Conservation (phyloP, 164 flowering plant species). For the Tetracentron sinense region DNA sequence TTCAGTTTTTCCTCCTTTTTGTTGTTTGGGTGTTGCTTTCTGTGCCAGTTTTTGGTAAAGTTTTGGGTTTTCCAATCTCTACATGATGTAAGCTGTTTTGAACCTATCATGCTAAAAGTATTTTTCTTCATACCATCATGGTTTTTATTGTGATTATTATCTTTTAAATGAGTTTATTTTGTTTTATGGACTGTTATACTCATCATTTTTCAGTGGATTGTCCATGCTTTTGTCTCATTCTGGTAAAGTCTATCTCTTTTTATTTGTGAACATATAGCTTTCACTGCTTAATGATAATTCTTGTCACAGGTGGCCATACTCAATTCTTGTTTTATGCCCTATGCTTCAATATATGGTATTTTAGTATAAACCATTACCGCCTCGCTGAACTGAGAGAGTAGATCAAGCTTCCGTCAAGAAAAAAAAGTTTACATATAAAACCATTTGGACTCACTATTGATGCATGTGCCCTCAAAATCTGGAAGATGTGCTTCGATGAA, state of each 20-base stretch:
- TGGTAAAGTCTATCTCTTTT: conserved; percentile 40
- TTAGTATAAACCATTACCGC: not conserved
- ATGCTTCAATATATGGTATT: conserved; percentile 56
- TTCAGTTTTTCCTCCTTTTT: not conserved
- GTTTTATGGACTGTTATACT: conserved; percentile 60
- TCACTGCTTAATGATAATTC: not conserved
- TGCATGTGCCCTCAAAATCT: not conserved
- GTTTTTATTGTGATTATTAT: too few species aligned
- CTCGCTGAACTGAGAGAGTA: not conserved
- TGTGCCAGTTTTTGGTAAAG: too few species aligned
- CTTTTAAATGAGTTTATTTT: too few species aligned
- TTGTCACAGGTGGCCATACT: conserved; percentile 53
- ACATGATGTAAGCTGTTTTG: not conserved
- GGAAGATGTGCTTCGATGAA: too few species aligned
- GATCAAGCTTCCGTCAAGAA: not conserved
- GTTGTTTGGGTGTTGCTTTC: not conserved
- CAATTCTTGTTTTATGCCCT: conserved; percentile 60
- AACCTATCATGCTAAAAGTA: too few species aligned
- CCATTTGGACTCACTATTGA: too few species aligned
- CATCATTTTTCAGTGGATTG: conserved; percentile 77
- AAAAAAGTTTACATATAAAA: too few species aligned
- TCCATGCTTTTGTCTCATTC: conserved; percentile 62
- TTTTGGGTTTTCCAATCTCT: not conserved
- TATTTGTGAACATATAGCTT: not conserved
- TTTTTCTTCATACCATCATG: not conserved